Evolutionary conservation across 2,329 filamentous ascomycete species (phyloP).

Genomic region (Sporothrix schenckii): DNA sequence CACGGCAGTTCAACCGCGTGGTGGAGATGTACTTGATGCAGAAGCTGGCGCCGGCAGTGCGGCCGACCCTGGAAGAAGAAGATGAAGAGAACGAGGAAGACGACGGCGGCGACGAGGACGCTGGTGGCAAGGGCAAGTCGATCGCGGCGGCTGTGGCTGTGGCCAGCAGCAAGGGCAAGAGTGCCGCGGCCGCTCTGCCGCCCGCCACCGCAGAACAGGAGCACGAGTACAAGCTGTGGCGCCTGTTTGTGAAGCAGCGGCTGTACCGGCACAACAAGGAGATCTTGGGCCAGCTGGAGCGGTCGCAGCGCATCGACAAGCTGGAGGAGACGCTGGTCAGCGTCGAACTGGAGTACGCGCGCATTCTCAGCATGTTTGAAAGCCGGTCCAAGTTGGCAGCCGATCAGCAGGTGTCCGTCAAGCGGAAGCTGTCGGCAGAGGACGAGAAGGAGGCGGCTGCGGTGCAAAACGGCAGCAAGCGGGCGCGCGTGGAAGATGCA

Average conservation of each 20-base stretch:
- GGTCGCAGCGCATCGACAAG: slow-evolving; percentile 69
- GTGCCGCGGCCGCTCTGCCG: slow-evolving; percentile 33
- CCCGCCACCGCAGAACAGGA: slow-evolving; percentile 58
- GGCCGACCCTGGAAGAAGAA: slow-evolving; percentile 55
- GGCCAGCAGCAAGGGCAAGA: slow-evolving; percentile 32
- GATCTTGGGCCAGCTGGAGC: slow-evolving; percentile 68
- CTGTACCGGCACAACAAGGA: slow-evolving; percentile 76
- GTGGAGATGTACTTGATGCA: slow-evolving; percentile 76
- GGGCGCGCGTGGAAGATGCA: slow-evolving; percentile 26
- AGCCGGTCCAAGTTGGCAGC: slow-evolving; percentile 42
- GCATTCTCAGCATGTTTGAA: slow-evolving; percentile 58
- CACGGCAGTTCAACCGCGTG: slow-evolving; percentile 74
- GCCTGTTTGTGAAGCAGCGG: slow-evolving; percentile 73
- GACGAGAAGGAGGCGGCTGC: slow-evolving; percentile 38
- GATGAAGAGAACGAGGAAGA: slow-evolving; percentile 30
- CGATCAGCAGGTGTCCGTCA: slow-evolving; percentile 22
- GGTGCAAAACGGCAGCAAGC: slow-evolving; percentile 29
- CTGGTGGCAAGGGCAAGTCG: slow-evolving; percentile 37
- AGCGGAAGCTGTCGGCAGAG: slow-evolving; percentile 37
- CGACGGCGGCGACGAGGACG: slow-evolving; percentile 5
- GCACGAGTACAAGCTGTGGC: slow-evolving; percentile 70
- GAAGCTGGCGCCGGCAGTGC: slow-evolving; percentile 58
- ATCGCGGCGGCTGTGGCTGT: slow-evolving; percentile 9
- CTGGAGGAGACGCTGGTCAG: slow-evolving; percentile 68
- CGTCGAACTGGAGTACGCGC: slow-evolving; percentile 73